Percentiles rank a stretch among this genome's conserved stretches.
Evolutionary conservation across 164 flowering plant species (phyloP).

Genomic region (Cinnamomum micranthum): DNA sequence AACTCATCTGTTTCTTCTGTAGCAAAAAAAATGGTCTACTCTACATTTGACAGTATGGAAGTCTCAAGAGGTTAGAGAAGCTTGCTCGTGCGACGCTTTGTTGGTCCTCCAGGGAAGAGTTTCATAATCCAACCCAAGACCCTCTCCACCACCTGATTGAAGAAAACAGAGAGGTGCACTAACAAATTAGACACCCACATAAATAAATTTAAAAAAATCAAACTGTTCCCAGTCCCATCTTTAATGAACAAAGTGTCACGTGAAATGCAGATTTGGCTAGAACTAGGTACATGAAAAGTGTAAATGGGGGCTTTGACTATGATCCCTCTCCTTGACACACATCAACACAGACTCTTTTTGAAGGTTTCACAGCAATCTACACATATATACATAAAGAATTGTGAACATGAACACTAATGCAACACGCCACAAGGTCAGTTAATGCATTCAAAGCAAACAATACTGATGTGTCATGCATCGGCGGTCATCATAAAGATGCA

Average conservation of each 20-base stretch:
- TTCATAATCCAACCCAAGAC: conserved; percentile 99
- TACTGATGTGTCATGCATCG: not conserved
- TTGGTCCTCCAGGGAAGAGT: conserved; percentile 93
- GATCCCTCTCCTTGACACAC: no score
- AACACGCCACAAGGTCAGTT: not conserved
- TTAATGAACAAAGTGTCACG: not conserved
- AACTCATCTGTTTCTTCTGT: not conserved
- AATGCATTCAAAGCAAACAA: not conserved
- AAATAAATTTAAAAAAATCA: no score
- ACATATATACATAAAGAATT: no score
- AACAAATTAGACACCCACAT: no score
- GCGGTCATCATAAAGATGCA: not conserved
- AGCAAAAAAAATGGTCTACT: not conserved
- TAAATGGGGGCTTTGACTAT: no score
- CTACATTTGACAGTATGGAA: not conserved
- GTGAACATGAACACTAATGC: not conserved
- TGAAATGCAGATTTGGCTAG: not conserved
- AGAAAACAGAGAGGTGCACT: not conserved
- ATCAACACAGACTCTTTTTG: not conserved
- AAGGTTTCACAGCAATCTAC: not conserved
- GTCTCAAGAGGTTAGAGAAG: conserved; percentile 31
- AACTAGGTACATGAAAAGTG: not conserved
- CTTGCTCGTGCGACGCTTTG: conserved; percentile 77
- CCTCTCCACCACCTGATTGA: conserved; percentile 81
- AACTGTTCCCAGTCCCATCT: no score